Base-by-base conservation (phyloP, 306 rosid genomes). In the Lupinus albus region DNA sequence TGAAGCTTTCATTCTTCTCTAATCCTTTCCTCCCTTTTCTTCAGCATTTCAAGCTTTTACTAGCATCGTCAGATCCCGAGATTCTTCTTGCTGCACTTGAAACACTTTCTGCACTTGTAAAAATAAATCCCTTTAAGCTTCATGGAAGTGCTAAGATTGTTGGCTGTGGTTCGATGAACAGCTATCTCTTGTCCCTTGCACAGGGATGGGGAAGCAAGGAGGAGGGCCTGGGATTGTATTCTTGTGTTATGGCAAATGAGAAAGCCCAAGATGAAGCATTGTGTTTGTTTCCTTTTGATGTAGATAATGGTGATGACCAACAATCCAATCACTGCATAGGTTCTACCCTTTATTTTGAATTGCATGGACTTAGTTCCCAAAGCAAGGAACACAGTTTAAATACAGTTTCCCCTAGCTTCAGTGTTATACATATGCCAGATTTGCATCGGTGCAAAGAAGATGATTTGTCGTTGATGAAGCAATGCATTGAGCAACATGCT, bases 161-260 rank as follows among this genome's bases (percentile, higher is more conserved):
- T 65, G 85, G 96, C 72, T 91, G 99, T 75, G 97, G 96, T 76
- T 84, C 87, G 3, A 95, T 94, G 65, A 94, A 94, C 78, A 88
- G 95, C 80, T 80, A 70, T 83, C 99, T 94, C 54, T 66, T 94
- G 59, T 94, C 97, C 76, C 81, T 94, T 53, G 99, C 99, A 66
- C 99, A 94, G 60, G 99, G 96, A 16, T 94, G 99, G 99, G 99
- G 99, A 79, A 91, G 92, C 91, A 94, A 94, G 89, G 99, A 91
- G 72, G 99, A 94, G 82, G 99, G 96, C 42, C 77, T 94, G 86
- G 99, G 99, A 63, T 81, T 94, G 84, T 85, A 81, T 84, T 81
- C 97, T 45, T 94, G 97, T 71, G 84, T 94, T 55, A 82, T 91
- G 85, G 97, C 92, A 75, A 91, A 88, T 17, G 99, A 94, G 82